A percentile compares a stretch with the other conserved stretches of the same genome.
Conservation (phyloP, 2,329 filamentous ascomycete genomes). For the Phoma sp. region DNA sequence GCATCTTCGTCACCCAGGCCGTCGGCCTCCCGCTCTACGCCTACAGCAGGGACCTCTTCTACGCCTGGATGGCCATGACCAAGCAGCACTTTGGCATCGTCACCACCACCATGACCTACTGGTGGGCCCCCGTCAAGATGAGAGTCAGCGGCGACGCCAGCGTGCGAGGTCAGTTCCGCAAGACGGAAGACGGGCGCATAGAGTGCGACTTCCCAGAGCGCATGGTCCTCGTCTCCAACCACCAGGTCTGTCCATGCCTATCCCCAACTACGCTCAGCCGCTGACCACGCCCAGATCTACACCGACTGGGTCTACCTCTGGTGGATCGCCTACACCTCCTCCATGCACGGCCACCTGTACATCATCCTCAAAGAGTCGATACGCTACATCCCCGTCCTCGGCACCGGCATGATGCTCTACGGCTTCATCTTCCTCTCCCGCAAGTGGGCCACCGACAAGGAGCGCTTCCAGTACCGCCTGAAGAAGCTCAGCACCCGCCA, state of each 20-base stretch:
- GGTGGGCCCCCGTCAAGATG: constrained; percentile 82
- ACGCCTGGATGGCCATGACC: constrained; percentile 85
- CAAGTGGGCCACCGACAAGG: constrained; percentile 82
- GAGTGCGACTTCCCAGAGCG: constrained; percentile 81
- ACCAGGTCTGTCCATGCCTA: constrained; percentile 60
- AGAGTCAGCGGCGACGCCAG: constrained; percentile 82
- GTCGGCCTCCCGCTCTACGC: constrained; percentile 77
- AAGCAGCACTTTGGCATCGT: constrained; percentile 82
- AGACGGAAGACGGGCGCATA: constrained; percentile 72
- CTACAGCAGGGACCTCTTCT: constrained; percentile 75
- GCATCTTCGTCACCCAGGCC: constrained; percentile 69
- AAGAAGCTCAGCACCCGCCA: constrained; percentile 68
- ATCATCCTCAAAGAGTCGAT: constrained; percentile 90
- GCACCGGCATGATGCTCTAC: constrained; percentile 83
- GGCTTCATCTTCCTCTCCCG: constrained; percentile 93
- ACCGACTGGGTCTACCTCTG: constrained; percentile 94
- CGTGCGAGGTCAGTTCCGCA: constrained; percentile 74
- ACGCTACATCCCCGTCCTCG: constrained; percentile 81
- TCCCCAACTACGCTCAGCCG: too few relatives aligned
- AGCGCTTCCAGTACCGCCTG: constrained; percentile 75
- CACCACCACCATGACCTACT: constrained; percentile 79
- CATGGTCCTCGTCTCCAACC: constrained; percentile 82
- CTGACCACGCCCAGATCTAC: constrained; percentile 64
- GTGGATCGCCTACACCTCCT: constrained; percentile 83
- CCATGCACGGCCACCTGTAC: constrained; percentile 84